phyloP scores from a whole-genome alignment of 2,329 filamentous ascomycete genomes.

The Sclerotinia subarctica region DNA sequence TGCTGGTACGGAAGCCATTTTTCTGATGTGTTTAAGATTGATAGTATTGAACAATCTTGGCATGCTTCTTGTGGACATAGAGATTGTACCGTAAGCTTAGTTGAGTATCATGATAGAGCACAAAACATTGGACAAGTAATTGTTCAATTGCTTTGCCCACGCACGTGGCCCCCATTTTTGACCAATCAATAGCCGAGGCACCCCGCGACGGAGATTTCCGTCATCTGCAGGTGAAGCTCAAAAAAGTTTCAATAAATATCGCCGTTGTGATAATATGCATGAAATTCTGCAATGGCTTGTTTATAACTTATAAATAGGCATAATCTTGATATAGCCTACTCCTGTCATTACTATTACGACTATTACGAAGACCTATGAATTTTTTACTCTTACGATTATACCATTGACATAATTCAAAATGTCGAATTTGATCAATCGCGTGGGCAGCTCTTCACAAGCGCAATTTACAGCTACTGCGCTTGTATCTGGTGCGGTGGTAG shows the following conservation, averaged over 20 bases:
- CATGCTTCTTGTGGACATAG: not conserved
- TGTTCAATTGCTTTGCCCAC: not conserved
- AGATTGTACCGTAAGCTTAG: not conserved
- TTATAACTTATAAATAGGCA: not conserved
- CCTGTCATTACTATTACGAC: not conserved
- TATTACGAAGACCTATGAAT: not conserved
- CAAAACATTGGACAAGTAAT: not conserved
- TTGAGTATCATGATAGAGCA: not conserved
- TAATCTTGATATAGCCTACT: not conserved
- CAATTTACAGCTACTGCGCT: conserved; percentile 72
- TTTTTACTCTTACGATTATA: not conserved
- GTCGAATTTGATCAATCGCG: conserved; percentile 35
- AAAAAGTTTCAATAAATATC: conserved; percentile 5
- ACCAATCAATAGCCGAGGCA: conserved; percentile 10
- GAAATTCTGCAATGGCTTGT: not conserved
- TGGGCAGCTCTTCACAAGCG: conserved; percentile 28
- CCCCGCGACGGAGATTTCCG: conserved; percentile 17
- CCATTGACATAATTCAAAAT: conserved; percentile 25
- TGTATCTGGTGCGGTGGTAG: conserved; percentile 58
- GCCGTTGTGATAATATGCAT: not conserved
- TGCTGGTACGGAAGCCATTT: conserved; percentile 23
- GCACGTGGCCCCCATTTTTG: not conserved
- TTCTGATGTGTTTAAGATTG: conserved; percentile 12
- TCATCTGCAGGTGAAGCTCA: not conserved
- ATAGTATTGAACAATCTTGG: not conserved